Evolutionary conservation across 345 rosid genomes (phyloP).

Genomic region (Populus nigra): DNA sequence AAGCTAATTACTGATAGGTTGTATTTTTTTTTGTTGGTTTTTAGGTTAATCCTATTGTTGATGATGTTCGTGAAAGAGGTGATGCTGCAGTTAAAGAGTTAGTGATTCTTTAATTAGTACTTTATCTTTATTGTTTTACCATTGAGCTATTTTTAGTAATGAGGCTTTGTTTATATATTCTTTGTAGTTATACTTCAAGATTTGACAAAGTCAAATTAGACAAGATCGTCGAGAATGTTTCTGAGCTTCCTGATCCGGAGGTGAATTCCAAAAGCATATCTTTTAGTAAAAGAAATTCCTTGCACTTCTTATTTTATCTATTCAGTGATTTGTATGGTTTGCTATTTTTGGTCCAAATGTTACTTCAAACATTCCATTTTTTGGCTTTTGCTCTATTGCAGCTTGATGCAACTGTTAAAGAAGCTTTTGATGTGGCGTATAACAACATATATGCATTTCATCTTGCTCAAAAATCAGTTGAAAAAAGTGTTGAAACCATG

Average conservation of each 20-base stretch:
- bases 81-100: constrained; percentile 85
- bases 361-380: no score
- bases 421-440: constrained; percentile 92
- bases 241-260: constrained; percentile 69
- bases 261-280: constrained; percentile 24
- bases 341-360: background rate
- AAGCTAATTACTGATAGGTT: no score
- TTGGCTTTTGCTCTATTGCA: constrained; percentile 14
- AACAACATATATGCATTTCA: constrained; percentile 84
- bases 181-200: constrained; percentile 65
- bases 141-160: background rate
- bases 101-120: constrained; percentile 20
- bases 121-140: background rate
- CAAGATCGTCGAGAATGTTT: constrained; percentile 54
- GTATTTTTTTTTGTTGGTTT: background rate
- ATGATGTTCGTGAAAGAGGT: constrained; percentile 67
- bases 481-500: constrained; percentile 70
- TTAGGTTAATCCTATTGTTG: constrained; percentile 76
- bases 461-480: constrained; percentile 68
- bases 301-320: background rate
- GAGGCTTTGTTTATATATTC: background rate
- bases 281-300: background rate
- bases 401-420: constrained; percentile 57
- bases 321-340: background rate
- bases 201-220: constrained; percentile 74